These are phyloP conservation scores for Leccinum griseonigrum DNA, from an alignment of 1,284 basidiomycete species.

Conservation along the genomic window DNA sequence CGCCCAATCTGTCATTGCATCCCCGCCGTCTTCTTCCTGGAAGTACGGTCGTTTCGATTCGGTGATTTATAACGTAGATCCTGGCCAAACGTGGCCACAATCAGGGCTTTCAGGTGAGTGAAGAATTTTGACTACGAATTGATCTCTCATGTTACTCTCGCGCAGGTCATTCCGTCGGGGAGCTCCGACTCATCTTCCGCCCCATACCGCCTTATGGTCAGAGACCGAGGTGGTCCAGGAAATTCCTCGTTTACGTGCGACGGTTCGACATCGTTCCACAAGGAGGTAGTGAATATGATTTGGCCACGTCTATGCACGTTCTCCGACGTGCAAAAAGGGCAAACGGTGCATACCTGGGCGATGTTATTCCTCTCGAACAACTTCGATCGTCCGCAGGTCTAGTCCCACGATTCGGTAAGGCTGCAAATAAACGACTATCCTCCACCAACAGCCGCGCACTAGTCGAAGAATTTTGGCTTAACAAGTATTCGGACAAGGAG, in stretches of 20 bases:
- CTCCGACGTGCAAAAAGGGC: background rate
- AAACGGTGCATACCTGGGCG: too few relatives aligned
- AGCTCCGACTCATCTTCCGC: background rate
- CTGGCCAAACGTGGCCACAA: background rate
- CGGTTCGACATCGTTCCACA: background rate
- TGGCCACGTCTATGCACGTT: background rate
- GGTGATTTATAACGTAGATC: background rate
- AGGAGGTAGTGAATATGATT: background rate
- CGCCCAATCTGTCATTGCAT: background rate
- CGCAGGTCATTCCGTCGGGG: background rate
- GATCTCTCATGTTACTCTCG: background rate
- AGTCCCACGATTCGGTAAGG: too few relatives aligned
- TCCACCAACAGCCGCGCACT: too few relatives aligned
- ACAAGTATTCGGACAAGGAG: too few relatives aligned
- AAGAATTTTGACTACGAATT: background rate
- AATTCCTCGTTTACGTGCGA: background rate
- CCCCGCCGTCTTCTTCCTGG: background rate
- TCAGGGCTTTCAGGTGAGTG: background rate
- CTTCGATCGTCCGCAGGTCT: too few relatives aligned
- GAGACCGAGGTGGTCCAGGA: background rate
- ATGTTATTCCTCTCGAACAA: too few relatives aligned
- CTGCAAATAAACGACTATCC: too few relatives aligned
- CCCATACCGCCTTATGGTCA: background rate
- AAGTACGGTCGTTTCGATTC: background rate
- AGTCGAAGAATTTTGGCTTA: too few relatives aligned